phyloP scores from a whole-genome alignment of 2,329 filamentous ascomycete genomes.

The Plectosphaerella plurivora region DNA sequence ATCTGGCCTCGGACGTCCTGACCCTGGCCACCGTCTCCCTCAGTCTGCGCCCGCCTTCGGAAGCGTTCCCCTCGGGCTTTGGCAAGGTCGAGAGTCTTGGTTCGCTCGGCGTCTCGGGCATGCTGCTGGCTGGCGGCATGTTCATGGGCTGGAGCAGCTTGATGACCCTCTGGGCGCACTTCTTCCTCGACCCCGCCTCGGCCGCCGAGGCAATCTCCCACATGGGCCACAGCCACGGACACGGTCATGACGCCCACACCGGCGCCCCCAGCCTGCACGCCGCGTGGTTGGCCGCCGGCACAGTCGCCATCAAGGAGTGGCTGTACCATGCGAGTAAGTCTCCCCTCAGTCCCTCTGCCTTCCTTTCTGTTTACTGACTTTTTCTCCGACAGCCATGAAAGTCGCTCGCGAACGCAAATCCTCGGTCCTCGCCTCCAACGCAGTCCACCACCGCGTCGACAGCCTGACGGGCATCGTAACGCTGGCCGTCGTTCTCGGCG shows the following conservation, averaged over 20 bases:
- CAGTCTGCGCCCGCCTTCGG: constrained; percentile 80
- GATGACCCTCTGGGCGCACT: constrained; percentile 65
- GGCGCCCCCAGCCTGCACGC: constrained; percentile 84
- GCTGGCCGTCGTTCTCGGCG: constrained; percentile 80
- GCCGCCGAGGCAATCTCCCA: constrained; percentile 50
- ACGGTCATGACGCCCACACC: constrained; percentile 60
- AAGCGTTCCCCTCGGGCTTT: constrained; percentile 83
- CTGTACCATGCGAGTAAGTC: constrained; percentile 91
- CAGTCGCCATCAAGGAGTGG: constrained; percentile 93
- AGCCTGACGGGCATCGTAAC: constrained; percentile 94
- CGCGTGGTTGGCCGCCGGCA: constrained; percentile 88
- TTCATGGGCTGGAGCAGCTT: constrained; percentile 85
- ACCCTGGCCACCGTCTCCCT: constrained; percentile 93
- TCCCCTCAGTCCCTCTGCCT: not conserved
- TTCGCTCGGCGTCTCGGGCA: constrained; percentile 85
- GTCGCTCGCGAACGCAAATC: constrained; percentile 91
- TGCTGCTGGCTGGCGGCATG: constrained; percentile 82
- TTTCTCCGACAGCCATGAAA: constrained; percentile 71
- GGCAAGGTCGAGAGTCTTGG: constrained; percentile 98
- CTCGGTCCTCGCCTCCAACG: constrained; percentile 92
- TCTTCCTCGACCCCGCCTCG: constrained; percentile 60
- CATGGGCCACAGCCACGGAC: constrained; percentile 57
- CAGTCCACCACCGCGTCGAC: constrained; percentile 93
- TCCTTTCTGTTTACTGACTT: not conserved
- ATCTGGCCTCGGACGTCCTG: constrained; percentile 90